Conservation (phyloP, 129 eudicot genomes). For the Apium graveolens region DNA sequence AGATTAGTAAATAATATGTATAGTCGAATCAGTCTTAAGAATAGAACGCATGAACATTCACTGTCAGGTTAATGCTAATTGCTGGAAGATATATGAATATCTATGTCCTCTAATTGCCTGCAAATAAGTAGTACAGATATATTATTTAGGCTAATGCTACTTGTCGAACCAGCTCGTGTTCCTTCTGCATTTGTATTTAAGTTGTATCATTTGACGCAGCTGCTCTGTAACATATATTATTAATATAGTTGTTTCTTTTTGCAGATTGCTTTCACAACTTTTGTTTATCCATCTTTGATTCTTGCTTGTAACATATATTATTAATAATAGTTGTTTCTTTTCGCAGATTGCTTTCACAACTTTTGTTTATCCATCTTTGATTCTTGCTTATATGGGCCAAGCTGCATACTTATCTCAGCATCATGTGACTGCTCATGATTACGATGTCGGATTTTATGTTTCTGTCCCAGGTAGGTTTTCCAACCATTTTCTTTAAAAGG, state of each 20-base stretch:
- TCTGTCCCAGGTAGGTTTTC: slow-evolving; percentile 76
- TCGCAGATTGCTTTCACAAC: slow-evolving; percentile 82
- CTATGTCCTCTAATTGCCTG: not conserved
- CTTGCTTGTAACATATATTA: slow-evolving; percentile 43
- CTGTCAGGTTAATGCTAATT: not conserved
- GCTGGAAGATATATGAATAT: not conserved
- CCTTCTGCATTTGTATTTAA: not conserved
- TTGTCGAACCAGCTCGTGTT: not conserved
- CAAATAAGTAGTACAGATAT: not conserved
- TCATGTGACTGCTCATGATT: slow-evolving; percentile 43
- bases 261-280: slow-evolving; percentile 81
- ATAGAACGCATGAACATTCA: not conserved
- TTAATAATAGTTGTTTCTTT: not conserved
- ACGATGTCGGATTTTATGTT: slow-evolving; percentile 79
- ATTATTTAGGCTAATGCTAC: not conserved
- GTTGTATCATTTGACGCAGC: not conserved
- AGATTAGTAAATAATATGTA: not conserved
- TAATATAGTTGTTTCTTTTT: not conserved
- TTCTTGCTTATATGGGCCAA: slow-evolving; percentile 99
- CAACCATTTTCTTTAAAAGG: not conserved
- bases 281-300: slow-evolving; percentile 85
- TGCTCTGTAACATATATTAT: not conserved
- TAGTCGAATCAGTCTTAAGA: not conserved
- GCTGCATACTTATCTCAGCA: slow-evolving; percentile 97
- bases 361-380: slow-evolving; percentile 78